Evolutionary conservation across 2,329 filamentous ascomycete species (phyloP).

Genomic region (Fusarium succisae): DNA sequence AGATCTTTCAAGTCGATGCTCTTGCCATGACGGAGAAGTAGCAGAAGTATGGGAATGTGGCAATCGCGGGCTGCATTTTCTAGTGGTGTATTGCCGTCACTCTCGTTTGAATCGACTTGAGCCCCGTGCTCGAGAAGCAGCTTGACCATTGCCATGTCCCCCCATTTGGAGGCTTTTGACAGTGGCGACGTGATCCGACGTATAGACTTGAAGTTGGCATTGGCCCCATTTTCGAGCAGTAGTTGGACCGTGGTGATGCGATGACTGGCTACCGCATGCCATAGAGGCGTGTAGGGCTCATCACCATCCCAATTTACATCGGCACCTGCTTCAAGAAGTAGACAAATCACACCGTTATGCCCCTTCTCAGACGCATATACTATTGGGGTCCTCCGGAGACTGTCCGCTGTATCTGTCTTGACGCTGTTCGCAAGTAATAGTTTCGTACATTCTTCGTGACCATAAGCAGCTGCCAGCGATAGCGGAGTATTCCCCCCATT

Average conservation of each 20-base stretch:
- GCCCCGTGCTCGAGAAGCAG: not conserved
- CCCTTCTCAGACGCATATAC: not conserved
- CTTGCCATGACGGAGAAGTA: not conserved
- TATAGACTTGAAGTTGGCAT: not conserved
- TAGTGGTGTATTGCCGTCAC: not conserved
- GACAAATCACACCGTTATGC: not conserved
- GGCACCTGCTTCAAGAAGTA: not conserved
- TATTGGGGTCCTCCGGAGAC: rapidly evolving
- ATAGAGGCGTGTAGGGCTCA: rapidly evolving
- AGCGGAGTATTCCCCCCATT: not conserved
- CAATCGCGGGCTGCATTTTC: rapidly evolving
- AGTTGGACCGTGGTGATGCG: not conserved
- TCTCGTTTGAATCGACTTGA: not conserved
- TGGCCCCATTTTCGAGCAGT: not conserved
- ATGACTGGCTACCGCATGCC: not conserved
- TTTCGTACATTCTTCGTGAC: not conserved
- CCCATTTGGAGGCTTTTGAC: rapidly evolving
- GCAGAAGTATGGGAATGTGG: not conserved
- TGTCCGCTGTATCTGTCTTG: not conserved
- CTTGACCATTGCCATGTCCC: not conserved
- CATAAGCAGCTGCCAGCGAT: not conserved
- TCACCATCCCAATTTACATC: not conserved
- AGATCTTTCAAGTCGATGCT: not conserved
- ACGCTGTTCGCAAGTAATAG: not conserved
- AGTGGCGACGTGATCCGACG: not conserved